Base-by-base conservation (phyloP, 2,329 filamentous ascomycete genomes). In the Curvularia sp. region DNA sequence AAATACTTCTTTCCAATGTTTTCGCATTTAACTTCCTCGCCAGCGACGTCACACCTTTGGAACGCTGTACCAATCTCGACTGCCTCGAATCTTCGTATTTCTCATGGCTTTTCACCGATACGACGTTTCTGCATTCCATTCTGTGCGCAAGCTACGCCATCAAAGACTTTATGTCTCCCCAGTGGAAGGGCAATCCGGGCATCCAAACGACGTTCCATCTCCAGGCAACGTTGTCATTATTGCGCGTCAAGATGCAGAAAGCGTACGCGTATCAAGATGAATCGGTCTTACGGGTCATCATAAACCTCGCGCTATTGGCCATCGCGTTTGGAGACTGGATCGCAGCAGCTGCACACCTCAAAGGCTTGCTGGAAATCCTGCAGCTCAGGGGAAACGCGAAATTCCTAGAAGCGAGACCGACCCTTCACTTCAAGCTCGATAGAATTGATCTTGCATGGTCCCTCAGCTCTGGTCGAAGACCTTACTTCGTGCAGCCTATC, bases 171-270 rank as follows among this genome's bases (percentile, higher is more conserved):
- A 27, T n/a, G 25, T 45, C 42, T 12, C 15, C 42, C 15, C 15
- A 19, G 9, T 45, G 23, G 25, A 45, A 45, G 23, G 42, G 25
- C 8, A 28, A 7, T 45, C 42, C 42, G 5, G 42, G 42, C n/a
- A 25, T 45, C 23, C 42, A 19, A 15, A 45, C 42, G 10, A 45
- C 42, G 6, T 45, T 28, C 8, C 25, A 28, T 28, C 42, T 45
- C 8, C 42, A 45, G 15, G 25, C 42, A 28, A 28, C 42, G 15
- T 15, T 45, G 23, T 45, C 42, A 19, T 28, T 18, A 10, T 45
- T 45, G n/a, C 42, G 42, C 25, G 42, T 28, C 25, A 45, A 45
- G 25, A 45, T 45, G 42, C 42, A 45, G 42, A n/a, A 45, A 4
- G 23, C 23, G n/a, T 27, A 18, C 25, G 42, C 42, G 5, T 27